Base-by-base conservation (phyloP, 352 stramenopile species). In the Phytophthora fragariaefolia region DNA sequence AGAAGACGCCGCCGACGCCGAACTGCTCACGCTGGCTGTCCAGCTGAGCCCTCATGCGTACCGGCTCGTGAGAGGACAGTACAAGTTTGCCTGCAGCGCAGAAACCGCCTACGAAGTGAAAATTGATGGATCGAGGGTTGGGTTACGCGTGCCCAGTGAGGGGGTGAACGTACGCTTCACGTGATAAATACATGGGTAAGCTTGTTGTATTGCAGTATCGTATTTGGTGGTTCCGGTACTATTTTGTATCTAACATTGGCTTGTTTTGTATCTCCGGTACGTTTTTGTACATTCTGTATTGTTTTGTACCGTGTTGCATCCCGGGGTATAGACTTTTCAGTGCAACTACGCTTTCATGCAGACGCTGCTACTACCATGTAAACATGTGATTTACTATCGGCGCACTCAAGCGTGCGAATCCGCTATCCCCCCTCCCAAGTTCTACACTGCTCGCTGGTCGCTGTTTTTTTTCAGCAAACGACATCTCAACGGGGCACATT, bases 31-130 rank as follows among this genome's bases (percentile, higher is more conserved):
- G 2, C 22, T 70, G 22, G 47, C 62, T 12, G 38, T 59, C 0
- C 36, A 63, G 46, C 15, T 54, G 18, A 59, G 53, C 5, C 34
- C 52, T 1, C 53, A 70, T 13, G 62, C 53, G 7, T 64, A 59
- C 32, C 10, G 40, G 0, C 23, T 70, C 3, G 40, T 65, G 6
- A 2, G 47, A 27, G 47, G 46, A 0, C 53, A 70, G 27, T 70
- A 70, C 15, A 42, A 45, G 10, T 56, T 64, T 43, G 54, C 47
- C 0, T 13, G 26, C 1, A 36, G 47, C 34, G 26, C 26, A 0
- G 36, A 56, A 13, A 45, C 46, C 4, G 3, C 6, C 0, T 62
- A 69, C 24, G 5, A 9, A 0, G 2, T 63, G 8, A 49, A 12
- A 6, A 22, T 67, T 7, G 50, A 48, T 10, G 49, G 28, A 15